Evolutionary conservation across 106 monocot species (phyloP).

Genomic region (Acorus gramineus): DNA sequence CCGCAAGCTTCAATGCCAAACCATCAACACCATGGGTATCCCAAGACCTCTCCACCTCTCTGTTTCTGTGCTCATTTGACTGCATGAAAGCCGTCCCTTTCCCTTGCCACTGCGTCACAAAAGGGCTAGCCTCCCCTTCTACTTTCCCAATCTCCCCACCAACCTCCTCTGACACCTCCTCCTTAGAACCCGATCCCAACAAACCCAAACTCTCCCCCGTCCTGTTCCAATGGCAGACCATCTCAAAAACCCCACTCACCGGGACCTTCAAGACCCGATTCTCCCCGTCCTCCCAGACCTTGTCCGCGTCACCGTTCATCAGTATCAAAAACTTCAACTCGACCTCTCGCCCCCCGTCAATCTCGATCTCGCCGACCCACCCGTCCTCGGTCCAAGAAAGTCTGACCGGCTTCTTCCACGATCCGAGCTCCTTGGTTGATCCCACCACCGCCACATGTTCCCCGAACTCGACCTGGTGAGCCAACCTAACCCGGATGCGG

Average conservation of each 20-base stretch:
- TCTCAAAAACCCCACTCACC: conserved; percentile 31
- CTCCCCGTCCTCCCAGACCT: conserved; percentile 68
- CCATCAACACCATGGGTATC: conserved; percentile 49
- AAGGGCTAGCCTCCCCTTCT: conserved; percentile 31
- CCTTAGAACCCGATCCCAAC: conserved; percentile 2
- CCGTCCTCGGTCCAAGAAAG: conserved; percentile 68
- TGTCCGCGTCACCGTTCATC: conserved; percentile 14
- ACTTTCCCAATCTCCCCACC: background rate
- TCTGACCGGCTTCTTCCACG: conserved; percentile 50
- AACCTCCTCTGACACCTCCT: background rate
- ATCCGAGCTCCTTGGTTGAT: conserved; percentile 56
- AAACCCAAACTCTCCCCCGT: conserved; percentile 47
- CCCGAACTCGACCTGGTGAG: conserved; percentile 86
- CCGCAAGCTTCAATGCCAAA: conserved; percentile 56
- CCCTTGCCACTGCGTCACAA: conserved; percentile 80
- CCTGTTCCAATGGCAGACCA: conserved; percentile 63
- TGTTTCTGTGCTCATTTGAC: conserved; percentile 52
- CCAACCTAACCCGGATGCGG: conserved; percentile 30
- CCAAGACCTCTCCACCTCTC: conserved; percentile 55
- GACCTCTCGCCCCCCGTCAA: conserved; percentile 20
- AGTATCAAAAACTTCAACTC: conserved; percentile 75
- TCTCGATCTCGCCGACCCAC: conserved; percentile 41
- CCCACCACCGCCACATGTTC: conserved; percentile 60
- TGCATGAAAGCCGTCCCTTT: conserved; percentile 43
- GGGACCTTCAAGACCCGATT: conserved; percentile 61